Conservation (phyloP, 768 basidiomycete species). For the Grammothele lineata region DNA sequence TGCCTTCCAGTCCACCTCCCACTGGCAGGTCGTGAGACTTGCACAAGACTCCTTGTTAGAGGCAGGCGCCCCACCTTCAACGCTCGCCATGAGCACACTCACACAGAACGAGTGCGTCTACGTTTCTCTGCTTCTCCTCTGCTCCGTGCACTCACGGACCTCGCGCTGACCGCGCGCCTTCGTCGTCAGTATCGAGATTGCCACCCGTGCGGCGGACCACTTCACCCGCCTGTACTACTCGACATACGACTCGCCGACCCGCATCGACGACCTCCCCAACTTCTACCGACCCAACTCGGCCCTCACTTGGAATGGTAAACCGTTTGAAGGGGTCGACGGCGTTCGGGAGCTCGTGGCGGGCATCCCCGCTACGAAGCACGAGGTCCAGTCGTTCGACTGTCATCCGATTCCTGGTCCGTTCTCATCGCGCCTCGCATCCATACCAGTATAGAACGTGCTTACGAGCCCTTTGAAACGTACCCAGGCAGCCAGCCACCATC, state of each 20-base stretch:
- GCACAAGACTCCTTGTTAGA: no score
- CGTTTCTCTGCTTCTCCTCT: neutral
- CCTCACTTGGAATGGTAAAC: slow-evolving; percentile 82
- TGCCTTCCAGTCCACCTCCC: no score
- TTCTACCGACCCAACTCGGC: slow-evolving; percentile 78
- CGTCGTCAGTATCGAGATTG: slow-evolving; percentile 71
- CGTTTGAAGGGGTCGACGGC: slow-evolving; percentile 68
- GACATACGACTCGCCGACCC: slow-evolving; percentile 77
- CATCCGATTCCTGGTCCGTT: slow-evolving; percentile 77
- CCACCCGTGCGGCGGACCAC: slow-evolving; percentile 76
- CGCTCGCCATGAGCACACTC: slow-evolving; percentile 29
- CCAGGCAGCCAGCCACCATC: slow-evolving; percentile 76
- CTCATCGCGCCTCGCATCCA: neutral
- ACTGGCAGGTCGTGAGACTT: no score
- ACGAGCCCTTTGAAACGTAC: neutral
- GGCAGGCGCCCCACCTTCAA: no score
- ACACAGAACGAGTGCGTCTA: slow-evolving; percentile 32
- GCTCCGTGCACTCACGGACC: no score
- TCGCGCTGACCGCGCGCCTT: neutral
- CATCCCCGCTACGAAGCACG: slow-evolving; percentile 80
- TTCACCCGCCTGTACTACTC: slow-evolving; percentile 82
- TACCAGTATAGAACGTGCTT: neutral
- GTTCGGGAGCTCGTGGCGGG: slow-evolving; percentile 60
- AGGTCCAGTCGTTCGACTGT: slow-evolving; percentile 85
- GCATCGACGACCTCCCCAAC: slow-evolving; percentile 70